phyloP scores from a whole-genome alignment of 2,329 filamentous ascomycete species.

The Ceratocystis variospora region DNA sequence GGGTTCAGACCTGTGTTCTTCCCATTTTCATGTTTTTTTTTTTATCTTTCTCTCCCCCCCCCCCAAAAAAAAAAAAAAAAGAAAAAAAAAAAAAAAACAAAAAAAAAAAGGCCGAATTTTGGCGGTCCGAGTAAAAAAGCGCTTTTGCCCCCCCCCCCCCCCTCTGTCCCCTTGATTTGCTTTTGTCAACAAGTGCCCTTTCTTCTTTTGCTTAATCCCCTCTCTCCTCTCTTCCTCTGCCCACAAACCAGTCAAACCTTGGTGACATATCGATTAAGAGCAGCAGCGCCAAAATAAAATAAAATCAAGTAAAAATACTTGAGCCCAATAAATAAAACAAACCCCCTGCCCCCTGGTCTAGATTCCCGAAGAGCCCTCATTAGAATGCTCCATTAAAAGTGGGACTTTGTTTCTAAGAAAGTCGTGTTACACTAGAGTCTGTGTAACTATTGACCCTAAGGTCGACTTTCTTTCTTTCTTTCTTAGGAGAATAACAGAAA shows the following conservation, averaged over 20 bases:
- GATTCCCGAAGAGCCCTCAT: too few species aligned
- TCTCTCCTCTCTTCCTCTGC: background rate
- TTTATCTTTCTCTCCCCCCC: too few species aligned
- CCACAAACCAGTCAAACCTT: background rate
- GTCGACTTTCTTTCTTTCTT: too few species aligned
- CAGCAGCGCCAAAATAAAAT: background rate
- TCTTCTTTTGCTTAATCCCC: background rate
- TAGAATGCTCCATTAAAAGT: too few species aligned
- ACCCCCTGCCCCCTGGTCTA: background rate
- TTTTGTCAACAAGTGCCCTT: background rate
- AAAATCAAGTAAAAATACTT: background rate
- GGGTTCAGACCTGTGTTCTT: too few species aligned
- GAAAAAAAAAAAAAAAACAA: background rate
- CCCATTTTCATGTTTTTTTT: too few species aligned
- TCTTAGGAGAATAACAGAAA: too few species aligned
- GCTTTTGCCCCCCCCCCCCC: background rate
- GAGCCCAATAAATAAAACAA: background rate
- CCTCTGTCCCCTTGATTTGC: background rate
- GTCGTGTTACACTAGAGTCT: too few species aligned
- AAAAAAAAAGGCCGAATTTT: background rate
- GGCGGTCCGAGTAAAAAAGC: too few species aligned
- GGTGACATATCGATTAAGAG: background rate
- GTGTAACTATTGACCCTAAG: too few species aligned
- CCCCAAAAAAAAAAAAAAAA: too few species aligned
- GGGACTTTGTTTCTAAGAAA: too few species aligned